Percentiles rank a stretch among this genome's conserved stretches.
These are phyloP conservation scores for Eucalyptus curtisii DNA, from an alignment of 345 rosid genomes.

Conservation along the genomic window DNA sequence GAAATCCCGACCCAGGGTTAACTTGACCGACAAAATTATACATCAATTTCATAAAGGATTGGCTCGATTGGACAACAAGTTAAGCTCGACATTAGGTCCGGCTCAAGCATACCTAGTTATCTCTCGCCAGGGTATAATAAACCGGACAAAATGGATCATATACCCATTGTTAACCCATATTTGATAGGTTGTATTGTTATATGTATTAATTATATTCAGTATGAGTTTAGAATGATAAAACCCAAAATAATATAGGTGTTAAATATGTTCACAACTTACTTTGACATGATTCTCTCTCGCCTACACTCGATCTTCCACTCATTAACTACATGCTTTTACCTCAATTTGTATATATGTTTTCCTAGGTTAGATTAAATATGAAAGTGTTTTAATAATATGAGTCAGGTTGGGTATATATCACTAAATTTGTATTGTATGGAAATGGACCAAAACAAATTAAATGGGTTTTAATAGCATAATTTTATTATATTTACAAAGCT, in stretches of 20 bases:
- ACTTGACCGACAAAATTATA: neutral
- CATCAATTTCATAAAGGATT: neutral
- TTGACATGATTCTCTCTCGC: neutral
- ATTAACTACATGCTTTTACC: neutral
- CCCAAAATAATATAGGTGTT: no score
- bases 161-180: neutral
- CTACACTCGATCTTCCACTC: neutral
- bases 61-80: neutral
- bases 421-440: neutral
- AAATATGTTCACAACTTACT: neutral
- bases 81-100: neutral
- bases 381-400: no score
- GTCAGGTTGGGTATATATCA: neutral
- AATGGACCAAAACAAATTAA: no score
- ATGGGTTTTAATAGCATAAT: neutral
- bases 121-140: neutral
- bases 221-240: neutral
- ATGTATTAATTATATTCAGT: no score
- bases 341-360: neutral
- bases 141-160: no score
- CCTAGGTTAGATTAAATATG: neutral
- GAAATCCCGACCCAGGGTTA: neutral
- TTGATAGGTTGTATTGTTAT: neutral
- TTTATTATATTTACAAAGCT: neutral
- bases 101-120: neutral